Evolutionary conservation across 371 early-diverging fungal genomes (phyloP), one percentile per base, ranked within the genome.

Genomic region (Blastocladiella emersonii): DNA sequence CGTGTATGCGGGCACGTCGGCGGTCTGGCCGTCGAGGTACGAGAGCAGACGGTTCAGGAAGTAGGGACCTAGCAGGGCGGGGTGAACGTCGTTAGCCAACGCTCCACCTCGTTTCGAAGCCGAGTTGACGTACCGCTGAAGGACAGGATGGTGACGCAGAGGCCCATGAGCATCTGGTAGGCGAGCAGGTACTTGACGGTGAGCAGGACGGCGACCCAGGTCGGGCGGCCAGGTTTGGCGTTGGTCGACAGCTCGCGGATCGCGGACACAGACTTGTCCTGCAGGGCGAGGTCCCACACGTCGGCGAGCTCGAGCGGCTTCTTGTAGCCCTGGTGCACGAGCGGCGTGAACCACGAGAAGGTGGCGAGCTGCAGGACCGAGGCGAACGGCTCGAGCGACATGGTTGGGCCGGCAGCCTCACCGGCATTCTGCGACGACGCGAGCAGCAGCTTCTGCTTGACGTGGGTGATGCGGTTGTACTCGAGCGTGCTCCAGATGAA

Each of bases 281-380:
- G 8, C 27, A 43, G 21, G 27, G 43, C 44, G 10, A 59, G 43
- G 32, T 59, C 59, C 59, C 59, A 59, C 13, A 59, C 17, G 23
- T 59, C 59, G 43, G 8, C 37, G 41, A 59, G n/a, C 32, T 59
- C 34, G 25, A 59, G 32, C 19, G 59, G 30, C 37, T 32, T 34
- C 13, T 23, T 34, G 43, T 35, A 59, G 10, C 59, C 59, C 3
- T 34, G 59, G 17, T 41, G 37, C 12, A 59, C 59, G 27, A 59
- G 37, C 27, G 59, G 59, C 17, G 59, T 59, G 37, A 59, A 59
- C 59, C 59, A 59, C 36, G 27, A 23, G 43, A 59, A 59, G 15
- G 43, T 59, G 59, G 59, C 59, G 13, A 34, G 13, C 59, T 59
- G 41, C 21, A 34, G 17, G 6, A 37, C 19, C 25, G 41, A 41